phyloP scores from a whole-genome alignment of 2,329 filamentous ascomycete species.

The Diaporthe batatas region DNA sequence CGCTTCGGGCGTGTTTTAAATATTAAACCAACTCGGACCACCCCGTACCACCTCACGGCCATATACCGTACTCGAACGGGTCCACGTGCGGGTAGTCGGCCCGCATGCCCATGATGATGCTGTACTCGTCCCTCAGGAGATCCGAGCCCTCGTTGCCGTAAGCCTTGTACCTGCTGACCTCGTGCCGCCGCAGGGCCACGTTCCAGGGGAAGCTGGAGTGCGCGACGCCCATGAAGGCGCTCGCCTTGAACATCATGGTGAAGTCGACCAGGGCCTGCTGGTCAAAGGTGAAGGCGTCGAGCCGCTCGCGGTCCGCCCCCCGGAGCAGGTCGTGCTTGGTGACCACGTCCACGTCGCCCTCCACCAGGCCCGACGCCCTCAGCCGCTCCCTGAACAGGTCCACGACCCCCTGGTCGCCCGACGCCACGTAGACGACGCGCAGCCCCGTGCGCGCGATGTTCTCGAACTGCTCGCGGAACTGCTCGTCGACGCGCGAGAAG shows the following conservation, averaged over 20 bases:
- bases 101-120: conserved; percentile 50
- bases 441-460: conserved; percentile 47
- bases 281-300: conserved; percentile 50
- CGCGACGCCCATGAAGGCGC: conserved; percentile 52
- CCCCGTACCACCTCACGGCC: conserved; percentile 45
- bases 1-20: no score
- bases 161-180: conserved; percentile 48
- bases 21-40: not conserved
- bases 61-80: conserved; percentile 49
- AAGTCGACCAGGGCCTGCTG: conserved; percentile 53
- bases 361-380: not conserved
- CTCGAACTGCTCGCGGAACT: conserved; percentile 49
- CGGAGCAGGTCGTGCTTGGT: conserved; percentile 50
- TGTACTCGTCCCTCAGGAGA: conserved; percentile 50
- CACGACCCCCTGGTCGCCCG: conserved; percentile 49
- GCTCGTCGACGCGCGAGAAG: conserved; percentile 50
- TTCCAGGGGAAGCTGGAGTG: conserved; percentile 53
- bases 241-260: conserved; percentile 51
- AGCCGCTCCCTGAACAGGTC: conserved; percentile 46
- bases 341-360: conserved; percentile 47
- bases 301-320: conserved; percentile 41
- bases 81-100: conserved; percentile 50
- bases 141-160: conserved; percentile 50
- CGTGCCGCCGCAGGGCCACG: conserved; percentile 51
- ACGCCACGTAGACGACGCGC: conserved; percentile 49